Evolutionary conservation across 2,329 filamentous ascomycete genomes (phyloP), one percentile per base, ranked within the genome.

Genomic region (Leptographium flavum): DNA sequence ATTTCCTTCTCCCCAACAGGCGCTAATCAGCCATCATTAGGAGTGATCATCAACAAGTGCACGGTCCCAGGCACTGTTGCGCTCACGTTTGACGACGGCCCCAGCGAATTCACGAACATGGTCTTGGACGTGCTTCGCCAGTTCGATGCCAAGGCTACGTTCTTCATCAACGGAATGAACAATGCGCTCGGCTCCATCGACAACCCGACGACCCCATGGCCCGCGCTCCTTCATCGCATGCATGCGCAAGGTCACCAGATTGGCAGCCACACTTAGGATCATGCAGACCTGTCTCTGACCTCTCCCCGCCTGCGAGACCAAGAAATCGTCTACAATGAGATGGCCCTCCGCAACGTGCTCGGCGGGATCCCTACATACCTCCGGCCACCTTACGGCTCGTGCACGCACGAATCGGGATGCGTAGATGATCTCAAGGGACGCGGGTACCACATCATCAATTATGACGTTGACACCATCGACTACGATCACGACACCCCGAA

Each of bases 11-110:
- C 9, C 7, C 3, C 3, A 14, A 11, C 19, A 17, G n/a, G 22
- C 25, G 33, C 28, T 32, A 19, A 22, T 28, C 23, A 19, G 2
- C 7, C 11, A 3, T 4, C 13, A 2, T 33, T 30, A 47, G 46
- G 46, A 2, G 19, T 25, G 3, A 47, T 47, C 22, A 74, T 81
- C 49, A 74, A 74, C 52, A 60, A 66, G 48, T 78, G 74, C 52
- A 61, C 60, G 11, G 63, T 64, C 15, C 63, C 69, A 2, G 74
- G 76, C 42, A 74, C 73, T 8, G 68, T 83, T 51, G 79, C 79
- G n/a, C 57, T 83, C 45, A 83, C 78, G 1, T 83, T 73, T 52
- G 79, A 83, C 52, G 79, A 83, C 55, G 79, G 79, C 2, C 79
- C 79, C 21, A 73, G 71, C 50, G 57, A 66, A 15, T 81, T 77